Conservation (phyloP, 2,329 filamentous ascomycete genomes). For the Aspergillus sp. region DNA sequence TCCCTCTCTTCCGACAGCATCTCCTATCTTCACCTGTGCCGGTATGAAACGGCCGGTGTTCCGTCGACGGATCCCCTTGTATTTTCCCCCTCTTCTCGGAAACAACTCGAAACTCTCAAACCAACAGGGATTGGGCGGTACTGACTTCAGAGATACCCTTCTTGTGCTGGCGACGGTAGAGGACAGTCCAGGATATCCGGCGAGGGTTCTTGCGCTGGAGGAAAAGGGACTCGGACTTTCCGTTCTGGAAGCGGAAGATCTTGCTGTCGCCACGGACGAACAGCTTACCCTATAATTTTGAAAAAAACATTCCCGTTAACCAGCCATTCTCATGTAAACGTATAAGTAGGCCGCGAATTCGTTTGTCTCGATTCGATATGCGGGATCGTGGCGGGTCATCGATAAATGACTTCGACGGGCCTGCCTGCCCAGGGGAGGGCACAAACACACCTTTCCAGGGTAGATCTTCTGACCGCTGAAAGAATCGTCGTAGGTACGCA, state of each 20-base stretch:
- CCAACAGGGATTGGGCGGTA: conserved; percentile 19
- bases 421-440: conserved; percentile 12
- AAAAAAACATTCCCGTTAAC: conserved; percentile 25
- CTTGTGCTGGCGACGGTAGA: conserved; percentile 98
- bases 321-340: not conserved
- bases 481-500: conserved; percentile 72
- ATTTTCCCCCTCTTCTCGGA: conserved; percentile 3
- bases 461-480: conserved; percentile 75
- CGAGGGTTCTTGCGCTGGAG: conserved; percentile 99
- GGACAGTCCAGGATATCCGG: conserved; percentile 96
- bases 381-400: not conserved
- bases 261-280: conserved; percentile 99
- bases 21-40: not conserved
- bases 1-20: conserved; percentile 8
- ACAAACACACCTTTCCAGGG: conserved; percentile 64
- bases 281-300: conserved; percentile 77
- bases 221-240: conserved; percentile 99
- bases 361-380: not conserved
- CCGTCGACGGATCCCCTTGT: not conserved
- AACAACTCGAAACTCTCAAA: conserved; percentile 12
- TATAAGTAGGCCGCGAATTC: too few relatives aligned
- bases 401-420: not conserved
- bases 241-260: conserved; percentile 99
- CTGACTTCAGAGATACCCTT: conserved; percentile 99
- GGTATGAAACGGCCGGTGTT: not conserved